Evolutionary conservation across 2,329 filamentous ascomycete genomes (phyloP).

Genomic region (Cladosporium sp.): DNA sequence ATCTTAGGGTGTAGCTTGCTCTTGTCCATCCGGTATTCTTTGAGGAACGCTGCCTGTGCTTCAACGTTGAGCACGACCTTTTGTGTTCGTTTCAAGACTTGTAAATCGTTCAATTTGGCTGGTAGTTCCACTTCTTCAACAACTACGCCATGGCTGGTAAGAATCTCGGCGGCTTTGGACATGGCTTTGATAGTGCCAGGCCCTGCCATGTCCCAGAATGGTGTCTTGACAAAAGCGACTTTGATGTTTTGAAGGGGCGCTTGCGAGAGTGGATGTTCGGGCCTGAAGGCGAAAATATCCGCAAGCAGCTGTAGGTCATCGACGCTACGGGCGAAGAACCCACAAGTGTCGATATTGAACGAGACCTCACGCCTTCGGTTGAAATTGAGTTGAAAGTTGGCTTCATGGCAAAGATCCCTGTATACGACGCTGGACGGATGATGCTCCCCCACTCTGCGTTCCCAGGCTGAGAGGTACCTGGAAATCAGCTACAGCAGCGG

Average conservation of each 20-base stretch:
- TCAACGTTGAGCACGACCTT: too few species aligned
- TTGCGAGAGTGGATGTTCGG: neutral
- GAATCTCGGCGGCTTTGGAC: slow-evolving; percentile 32
- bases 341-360: slow-evolving; percentile 58
- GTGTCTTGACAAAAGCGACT: slow-evolving; percentile 53
- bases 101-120: too few species aligned
- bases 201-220: slow-evolving; percentile 45
- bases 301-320: slow-evolving; percentile 56
- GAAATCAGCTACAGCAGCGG: slow-evolving; percentile 61
- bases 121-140: too few species aligned
- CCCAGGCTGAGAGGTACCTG: slow-evolving; percentile 59
- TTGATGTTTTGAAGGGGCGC: slow-evolving; percentile 21
- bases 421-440: slow-evolving; percentile 61
- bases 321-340: slow-evolving; percentile 55
- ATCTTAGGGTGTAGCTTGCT: too few species aligned
- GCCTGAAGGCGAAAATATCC: slow-evolving; percentile 48
- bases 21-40: too few species aligned
- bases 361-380: slow-evolving; percentile 59
- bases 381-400: slow-evolving; percentile 62
- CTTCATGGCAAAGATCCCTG: slow-evolving; percentile 61
- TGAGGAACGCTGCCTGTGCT: slow-evolving; percentile 28
- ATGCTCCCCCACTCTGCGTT: slow-evolving; percentile 64
- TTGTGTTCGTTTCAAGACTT: too few species aligned
- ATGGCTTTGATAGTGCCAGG: slow-evolving; percentile 34
- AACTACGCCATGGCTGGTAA: too few species aligned